Evolutionary conservation across 2,329 filamentous ascomycete species (phyloP).

Genomic region (Stagonosporopsis tanaceti): DNA sequence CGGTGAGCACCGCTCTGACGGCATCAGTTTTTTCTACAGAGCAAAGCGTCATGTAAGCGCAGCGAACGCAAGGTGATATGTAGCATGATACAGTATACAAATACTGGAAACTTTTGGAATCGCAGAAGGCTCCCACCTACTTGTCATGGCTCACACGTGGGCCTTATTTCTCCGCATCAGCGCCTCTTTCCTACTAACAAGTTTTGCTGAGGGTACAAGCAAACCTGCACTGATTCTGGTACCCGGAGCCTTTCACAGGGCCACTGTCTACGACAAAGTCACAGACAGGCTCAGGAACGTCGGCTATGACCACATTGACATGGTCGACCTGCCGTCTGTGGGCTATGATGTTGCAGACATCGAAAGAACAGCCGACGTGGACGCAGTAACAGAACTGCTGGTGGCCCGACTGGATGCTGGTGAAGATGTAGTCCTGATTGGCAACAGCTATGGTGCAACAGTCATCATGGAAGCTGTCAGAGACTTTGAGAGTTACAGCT

Average conservation of each 20-base stretch:
- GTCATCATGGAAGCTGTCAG: slow-evolving; percentile 39
- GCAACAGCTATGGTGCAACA: slow-evolving; percentile 40
- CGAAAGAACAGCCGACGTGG: slow-evolving; percentile 29
- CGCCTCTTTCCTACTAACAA: neutral
- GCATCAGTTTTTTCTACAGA: neutral
- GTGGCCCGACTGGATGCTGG: slow-evolving; percentile 19
- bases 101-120: neutral
- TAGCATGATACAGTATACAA: neutral
- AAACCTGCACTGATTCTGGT: slow-evolving; percentile 24
- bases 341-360: slow-evolving; percentile 13
- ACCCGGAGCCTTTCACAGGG: slow-evolving; percentile 32
- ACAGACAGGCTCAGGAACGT: slow-evolving; percentile 16
- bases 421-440: slow-evolving; percentile 36
- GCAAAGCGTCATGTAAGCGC: neutral
- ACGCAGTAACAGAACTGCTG: slow-evolving; percentile 23
- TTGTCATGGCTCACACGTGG: neutral
- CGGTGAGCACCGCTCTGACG: neutral
- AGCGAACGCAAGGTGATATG: neutral
- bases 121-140: neutral
- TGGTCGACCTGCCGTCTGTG: slow-evolving; percentile 36
- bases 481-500: slow-evolving; percentile 15
- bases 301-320: slow-evolving; percentile 24
- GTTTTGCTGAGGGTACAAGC: neutral
- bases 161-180: neutral
- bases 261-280: slow-evolving; percentile 30